Evolutionary conservation across 495 filamentous ascomycete species (phyloP).

Genomic region (Penicillium soppii): DNA sequence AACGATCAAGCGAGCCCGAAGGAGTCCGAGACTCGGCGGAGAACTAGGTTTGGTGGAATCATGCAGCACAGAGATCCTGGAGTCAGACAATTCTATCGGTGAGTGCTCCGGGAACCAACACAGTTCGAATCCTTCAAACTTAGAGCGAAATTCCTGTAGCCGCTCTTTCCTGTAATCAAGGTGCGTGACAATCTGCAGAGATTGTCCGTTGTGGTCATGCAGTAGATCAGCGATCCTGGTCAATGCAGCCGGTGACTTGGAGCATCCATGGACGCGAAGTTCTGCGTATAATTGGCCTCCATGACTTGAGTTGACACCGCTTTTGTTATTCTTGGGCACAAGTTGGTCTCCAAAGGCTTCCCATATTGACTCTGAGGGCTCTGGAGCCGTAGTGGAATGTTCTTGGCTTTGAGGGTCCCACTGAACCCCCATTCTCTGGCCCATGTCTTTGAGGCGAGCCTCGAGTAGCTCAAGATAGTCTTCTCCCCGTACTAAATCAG

Average conservation of each 20-base stretch:
- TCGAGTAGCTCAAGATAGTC: slow-evolving; percentile 27
- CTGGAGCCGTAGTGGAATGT: slow-evolving; percentile 15
- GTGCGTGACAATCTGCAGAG: slow-evolving; percentile 8
- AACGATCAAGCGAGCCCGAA: slow-evolving; percentile 22
- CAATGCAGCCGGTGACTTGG: slow-evolving; percentile 28
- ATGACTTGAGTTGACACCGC: slow-evolving; percentile 27
- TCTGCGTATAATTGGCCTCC: slow-evolving; percentile 27
- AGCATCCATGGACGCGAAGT: slow-evolving; percentile 31
- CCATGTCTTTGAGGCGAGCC: slow-evolving; percentile 23
- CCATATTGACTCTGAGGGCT: slow-evolving; percentile 11
- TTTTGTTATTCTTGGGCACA: slow-evolving; percentile 27
- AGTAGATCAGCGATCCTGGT: slow-evolving; percentile 27
- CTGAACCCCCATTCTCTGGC: slow-evolving; percentile 29
- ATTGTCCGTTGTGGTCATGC: slow-evolving; percentile 33
- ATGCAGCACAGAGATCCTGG: slow-evolving; percentile 1
- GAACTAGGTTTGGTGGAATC: slow-evolving; percentile 13
- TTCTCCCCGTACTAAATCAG: slow-evolving; percentile 19
- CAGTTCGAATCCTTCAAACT: slow-evolving; percentile 15
- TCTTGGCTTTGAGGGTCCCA: slow-evolving; percentile 17
- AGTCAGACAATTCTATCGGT: slow-evolving; percentile 29
- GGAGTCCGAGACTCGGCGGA: slow-evolving; percentile 29
- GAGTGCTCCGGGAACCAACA: slow-evolving; percentile 33
- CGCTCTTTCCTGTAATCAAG: neutral
- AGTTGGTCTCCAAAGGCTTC: slow-evolving; percentile 23
- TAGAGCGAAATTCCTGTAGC: neutral